A percentile compares a stretch with the other conserved stretches of the same genome.
These are phyloP conservation scores for Leccinum imitatum DNA, from an alignment of 768 basidiomycete species.

Conservation along the genomic window DNA sequence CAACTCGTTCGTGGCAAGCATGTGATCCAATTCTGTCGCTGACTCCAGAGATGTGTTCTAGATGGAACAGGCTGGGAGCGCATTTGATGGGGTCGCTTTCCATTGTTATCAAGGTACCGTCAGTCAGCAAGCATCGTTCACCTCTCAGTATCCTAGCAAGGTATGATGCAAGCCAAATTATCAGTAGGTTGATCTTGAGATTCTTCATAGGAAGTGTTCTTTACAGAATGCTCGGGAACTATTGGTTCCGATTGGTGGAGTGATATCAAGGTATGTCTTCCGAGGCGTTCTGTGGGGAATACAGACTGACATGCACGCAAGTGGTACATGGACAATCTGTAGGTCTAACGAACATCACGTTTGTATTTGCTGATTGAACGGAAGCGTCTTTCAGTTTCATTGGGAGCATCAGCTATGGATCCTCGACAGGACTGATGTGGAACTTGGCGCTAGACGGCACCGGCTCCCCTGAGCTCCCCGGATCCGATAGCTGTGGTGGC, in stretches of 20 bases:
- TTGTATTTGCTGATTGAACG: constrained; percentile 27
- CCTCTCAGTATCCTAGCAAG: constrained; percentile 54
- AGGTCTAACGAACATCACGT: constrained; percentile 15
- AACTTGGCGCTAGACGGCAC: constrained; percentile 64
- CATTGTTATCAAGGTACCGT: constrained; percentile 69
- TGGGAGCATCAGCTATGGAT: constrained; percentile 34
- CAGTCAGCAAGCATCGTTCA: constrained; percentile 54
- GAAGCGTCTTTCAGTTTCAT: constrained; percentile 33
- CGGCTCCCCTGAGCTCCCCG: constrained; percentile 65
- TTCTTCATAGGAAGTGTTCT: constrained; percentile 37
- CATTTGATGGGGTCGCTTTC: constrained; percentile 66
- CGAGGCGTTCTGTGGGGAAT: neutral
- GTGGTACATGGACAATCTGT: constrained; percentile 76
- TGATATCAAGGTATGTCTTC: constrained; percentile 61
- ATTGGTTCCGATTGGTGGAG: constrained; percentile 75
- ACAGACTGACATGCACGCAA: constrained; percentile 25
- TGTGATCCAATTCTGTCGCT: neutral
- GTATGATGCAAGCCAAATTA: constrained; percentile 14
- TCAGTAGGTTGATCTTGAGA: neutral
- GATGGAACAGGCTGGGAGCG: constrained; percentile 56
- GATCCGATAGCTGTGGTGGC: constrained; percentile 59
- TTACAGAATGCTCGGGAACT: constrained; percentile 65
- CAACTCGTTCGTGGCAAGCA: constrained; percentile 40
- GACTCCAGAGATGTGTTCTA: constrained; percentile 14
- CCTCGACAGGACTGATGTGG: constrained; percentile 65